Evolutionary conservation across 2,329 filamentous ascomycete species (phyloP).

Genomic region (Fusarium graminum): DNA sequence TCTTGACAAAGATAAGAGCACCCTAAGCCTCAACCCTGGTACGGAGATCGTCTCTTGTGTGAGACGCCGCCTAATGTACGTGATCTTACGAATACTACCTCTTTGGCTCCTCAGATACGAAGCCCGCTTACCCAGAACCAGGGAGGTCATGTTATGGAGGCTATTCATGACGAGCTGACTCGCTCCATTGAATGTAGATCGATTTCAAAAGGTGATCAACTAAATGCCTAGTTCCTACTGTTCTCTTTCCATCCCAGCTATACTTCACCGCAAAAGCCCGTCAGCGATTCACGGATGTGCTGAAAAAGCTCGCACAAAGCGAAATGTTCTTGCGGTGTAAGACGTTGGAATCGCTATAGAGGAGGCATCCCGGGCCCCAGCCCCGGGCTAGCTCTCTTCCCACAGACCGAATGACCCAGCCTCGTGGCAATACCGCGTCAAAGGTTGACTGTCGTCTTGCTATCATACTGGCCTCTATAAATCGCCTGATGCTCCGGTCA

Average conservation of each 20-base stretch:
- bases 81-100: background rate
- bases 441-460: constrained; percentile 15
- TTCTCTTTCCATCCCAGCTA: background rate
- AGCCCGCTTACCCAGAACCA: background rate
- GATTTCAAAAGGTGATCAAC: background rate
- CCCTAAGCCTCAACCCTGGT: too few species aligned
- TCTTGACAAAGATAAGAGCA: background rate
- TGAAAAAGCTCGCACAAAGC: background rate
- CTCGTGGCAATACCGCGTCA: constrained; percentile 20
- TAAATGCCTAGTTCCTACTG: background rate
- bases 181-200: background rate
- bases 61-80: too few species aligned
- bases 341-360: background rate
- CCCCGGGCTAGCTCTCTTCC: constrained; percentile 1
- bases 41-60: too few species aligned
- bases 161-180: background rate
- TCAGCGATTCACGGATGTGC: background rate
- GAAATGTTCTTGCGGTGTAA: background rate
- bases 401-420: constrained; percentile 6
- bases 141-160: background rate
- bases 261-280: too few species aligned
- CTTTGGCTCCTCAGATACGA: background rate
- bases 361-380: background rate
- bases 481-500: background rate
- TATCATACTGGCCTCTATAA: constrained; percentile 4